phyloP scores from a whole-genome alignment of 1,139 yeast genomes.

The Saccharomyces hybrid region DNA sequence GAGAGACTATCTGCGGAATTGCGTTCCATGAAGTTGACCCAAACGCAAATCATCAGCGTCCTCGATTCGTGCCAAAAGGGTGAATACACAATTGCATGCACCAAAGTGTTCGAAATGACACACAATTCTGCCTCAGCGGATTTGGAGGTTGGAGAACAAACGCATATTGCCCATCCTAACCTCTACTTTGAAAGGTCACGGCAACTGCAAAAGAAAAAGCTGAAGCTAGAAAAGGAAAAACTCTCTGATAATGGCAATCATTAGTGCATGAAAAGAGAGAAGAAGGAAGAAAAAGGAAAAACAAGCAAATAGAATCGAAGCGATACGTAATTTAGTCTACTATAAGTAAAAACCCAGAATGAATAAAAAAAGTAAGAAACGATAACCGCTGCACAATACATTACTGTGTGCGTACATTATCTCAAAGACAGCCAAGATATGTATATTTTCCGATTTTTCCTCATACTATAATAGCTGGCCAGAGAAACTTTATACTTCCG shows the following conservation, averaged over 20 bases:
- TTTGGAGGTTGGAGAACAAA: slow-evolving; percentile 40
- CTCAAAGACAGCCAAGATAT: not conserved
- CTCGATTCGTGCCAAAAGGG: slow-evolving; percentile 57
- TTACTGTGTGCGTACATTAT: not conserved
- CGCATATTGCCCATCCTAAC: slow-evolving; percentile 76
- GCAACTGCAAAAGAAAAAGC: slow-evolving; percentile 14
- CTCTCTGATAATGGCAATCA: not conserved
- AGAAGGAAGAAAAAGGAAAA: not conserved
- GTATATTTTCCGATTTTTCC: not conserved
- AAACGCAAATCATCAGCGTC: slow-evolving; percentile 52
- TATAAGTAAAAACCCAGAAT: not conserved
- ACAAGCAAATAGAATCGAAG: not conserved
- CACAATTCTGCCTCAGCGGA: slow-evolving; percentile 31
- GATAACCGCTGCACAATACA: slow-evolving; percentile 1
- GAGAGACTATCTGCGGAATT: slow-evolving; percentile 55
- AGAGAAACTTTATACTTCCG: not conserved
- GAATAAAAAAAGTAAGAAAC: slow-evolving; percentile 1
- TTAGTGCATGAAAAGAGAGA: not conserved
- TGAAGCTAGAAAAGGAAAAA: slow-evolving; percentile 21
- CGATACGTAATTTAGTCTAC: not conserved
- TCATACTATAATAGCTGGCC: not conserved
- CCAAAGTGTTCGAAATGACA: slow-evolving; percentile 79
- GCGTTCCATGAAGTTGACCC: slow-evolving; percentile 60
- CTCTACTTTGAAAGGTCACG: slow-evolving; percentile 74
- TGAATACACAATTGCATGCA: slow-evolving; percentile 80